These are phyloP conservation scores for Lumnitzera littorea DNA, from an alignment of 345 rosid genomes.

Conservation along the genomic window DNA sequence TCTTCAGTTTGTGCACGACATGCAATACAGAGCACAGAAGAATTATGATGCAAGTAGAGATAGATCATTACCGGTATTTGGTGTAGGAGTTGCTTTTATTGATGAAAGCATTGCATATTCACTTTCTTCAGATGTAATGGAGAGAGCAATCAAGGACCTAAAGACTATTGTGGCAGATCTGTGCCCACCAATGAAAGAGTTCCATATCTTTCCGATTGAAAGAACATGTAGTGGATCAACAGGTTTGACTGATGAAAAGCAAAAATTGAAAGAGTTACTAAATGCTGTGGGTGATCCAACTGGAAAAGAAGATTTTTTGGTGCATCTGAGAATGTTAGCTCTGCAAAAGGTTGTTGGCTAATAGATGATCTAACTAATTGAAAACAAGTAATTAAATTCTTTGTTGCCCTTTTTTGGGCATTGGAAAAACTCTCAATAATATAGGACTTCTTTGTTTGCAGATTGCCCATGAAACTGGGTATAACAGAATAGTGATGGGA, in stretches of 20 bases:
- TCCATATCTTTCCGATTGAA: slow-evolving; percentile 56
- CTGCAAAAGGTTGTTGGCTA: slow-evolving; percentile 60
- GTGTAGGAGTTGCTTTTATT: slow-evolving; percentile 79
- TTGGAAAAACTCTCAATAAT: too few relatives aligned
- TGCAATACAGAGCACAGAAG: slow-evolving; percentile 74
- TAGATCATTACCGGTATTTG: slow-evolving; percentile 74
- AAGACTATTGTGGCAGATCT: slow-evolving; percentile 34
- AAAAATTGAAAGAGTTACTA: slow-evolving; percentile 41
- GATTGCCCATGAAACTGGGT: slow-evolving; percentile 74
- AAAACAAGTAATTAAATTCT: neutral
- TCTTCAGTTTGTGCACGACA: slow-evolving; percentile 77
- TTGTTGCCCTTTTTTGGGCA: neutral
- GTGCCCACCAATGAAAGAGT: slow-evolving; percentile 55
- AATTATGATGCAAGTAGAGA: slow-evolving; percentile 79
- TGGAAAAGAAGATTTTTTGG: slow-evolving; percentile 80
- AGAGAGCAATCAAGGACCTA: slow-evolving; percentile 36
- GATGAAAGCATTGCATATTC: slow-evolving; percentile 48
- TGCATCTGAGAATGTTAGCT: slow-evolving; percentile 51
- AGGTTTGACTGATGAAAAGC: slow-evolving; percentile 36
- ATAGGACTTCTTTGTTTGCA: slow-evolving; percentile 14
- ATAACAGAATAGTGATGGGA: slow-evolving; percentile 66
- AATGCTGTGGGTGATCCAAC: slow-evolving; percentile 52
- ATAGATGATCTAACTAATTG: neutral
- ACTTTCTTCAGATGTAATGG: slow-evolving; percentile 18
- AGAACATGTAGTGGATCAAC: slow-evolving; percentile 28